phyloP scores from a whole-genome alignment of 176 grass and related monocot species.

The Paspalum vaginatum region DNA sequence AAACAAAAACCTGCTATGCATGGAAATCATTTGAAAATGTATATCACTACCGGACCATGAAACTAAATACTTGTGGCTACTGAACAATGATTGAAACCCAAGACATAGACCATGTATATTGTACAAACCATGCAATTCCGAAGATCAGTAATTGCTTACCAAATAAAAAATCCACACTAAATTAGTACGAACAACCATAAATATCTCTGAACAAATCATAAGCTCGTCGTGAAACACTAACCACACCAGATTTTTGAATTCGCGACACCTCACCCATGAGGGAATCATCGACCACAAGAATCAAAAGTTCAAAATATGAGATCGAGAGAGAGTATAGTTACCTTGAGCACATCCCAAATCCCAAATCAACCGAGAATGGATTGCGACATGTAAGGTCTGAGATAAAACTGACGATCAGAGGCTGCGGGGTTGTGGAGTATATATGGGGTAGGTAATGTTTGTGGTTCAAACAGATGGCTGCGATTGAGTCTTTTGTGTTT shows the following conservation, averaged over 20 bases:
- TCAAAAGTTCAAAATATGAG: neutral
- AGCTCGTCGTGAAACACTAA: slow-evolving; percentile 37
- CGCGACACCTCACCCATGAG: neutral
- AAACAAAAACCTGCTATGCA: neutral
- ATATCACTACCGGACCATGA: neutral
- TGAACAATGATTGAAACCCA: neutral
- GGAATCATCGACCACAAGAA: neutral
- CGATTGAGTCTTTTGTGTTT: too few species aligned
- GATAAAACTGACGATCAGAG: too few species aligned
- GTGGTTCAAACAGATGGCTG: too few species aligned
- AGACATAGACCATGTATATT: neutral
- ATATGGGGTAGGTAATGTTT: too few species aligned
- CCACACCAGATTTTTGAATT: neutral
- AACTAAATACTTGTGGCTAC: neutral
- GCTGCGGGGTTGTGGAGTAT: too few species aligned
- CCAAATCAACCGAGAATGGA: too few species aligned
- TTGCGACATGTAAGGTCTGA: too few species aligned
- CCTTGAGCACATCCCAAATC: slow-evolving; percentile 38
- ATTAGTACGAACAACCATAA: neutral
- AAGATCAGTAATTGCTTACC: neutral
- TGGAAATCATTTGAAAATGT: neutral
- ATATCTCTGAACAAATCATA: fast-evolving
- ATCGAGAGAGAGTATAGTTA: slow-evolving; percentile 4
- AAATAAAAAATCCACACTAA: neutral
- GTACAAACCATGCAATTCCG: neutral